Evolutionary conservation across 2,329 filamentous ascomycete genomes (phyloP), one percentile per base, ranked within the genome.

Genomic region (Cadophora luteo-olivacea): DNA sequence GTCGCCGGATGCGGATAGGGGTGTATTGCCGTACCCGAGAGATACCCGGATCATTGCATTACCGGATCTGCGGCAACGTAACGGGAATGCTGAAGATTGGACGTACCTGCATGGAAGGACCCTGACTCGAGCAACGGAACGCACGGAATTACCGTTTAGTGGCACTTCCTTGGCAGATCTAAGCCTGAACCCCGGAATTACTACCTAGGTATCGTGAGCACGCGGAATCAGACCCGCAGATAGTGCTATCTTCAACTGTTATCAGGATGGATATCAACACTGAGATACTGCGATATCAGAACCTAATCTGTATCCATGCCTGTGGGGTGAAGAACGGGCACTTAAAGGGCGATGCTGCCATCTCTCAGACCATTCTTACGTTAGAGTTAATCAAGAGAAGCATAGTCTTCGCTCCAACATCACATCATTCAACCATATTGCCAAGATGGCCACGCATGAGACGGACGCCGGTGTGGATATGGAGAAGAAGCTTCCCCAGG

Each of bases 401-500:
- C 9, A 58, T 16, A 4, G n/a, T 12, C 8, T 58, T 41, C n/a
- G 33, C 36, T 11, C 32, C 55, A 38, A 9, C 14, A 41, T 38
- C 19, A 36, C 55, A 24, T 38, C 14, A 24, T 24, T n/a, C 19
- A 22, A 12, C 55, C 36, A 58, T 4, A 36, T 22, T 33, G 19
- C 19, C 55, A 25, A 8, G 12, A 38, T 38, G n/a, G 16, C 54
- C 11, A n/a, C n/a, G 6, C 41, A 9, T 22, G 55, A 58, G 19
- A 38, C 14, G 55, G 41, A 45, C 16, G 12, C 41, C 12, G 12
- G 51, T 6, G 29, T 19, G 24, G 55, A 48, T 22, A 33, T 29
- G 22, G 58, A 61, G 16, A 61, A 61, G 22, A 48, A 61, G 19
- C 22, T 61, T 49, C 58, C 58, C 16, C 22, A 25, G 8, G 38